A percentile compares a stretch with the other conserved stretches of the same genome.
Conservation (phyloP, 208 protist species). For the Lotmaria passim region DNA sequence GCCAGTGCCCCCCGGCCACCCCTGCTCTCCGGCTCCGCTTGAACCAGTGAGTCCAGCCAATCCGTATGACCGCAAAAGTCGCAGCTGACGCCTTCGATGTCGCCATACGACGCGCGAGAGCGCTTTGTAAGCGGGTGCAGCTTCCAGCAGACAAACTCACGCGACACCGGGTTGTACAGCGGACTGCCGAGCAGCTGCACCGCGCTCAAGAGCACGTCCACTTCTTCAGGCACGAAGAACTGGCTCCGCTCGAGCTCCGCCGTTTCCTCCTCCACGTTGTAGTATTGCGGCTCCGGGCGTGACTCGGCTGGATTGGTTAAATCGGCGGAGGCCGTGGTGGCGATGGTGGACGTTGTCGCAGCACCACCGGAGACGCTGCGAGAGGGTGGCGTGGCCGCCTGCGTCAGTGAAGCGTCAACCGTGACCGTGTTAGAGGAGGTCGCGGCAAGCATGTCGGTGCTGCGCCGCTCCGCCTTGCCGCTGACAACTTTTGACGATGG, state of each 20-base stretch:
- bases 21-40: neutral
- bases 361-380: slow-evolving; percentile 19
- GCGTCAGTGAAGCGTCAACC: slow-evolving; percentile 2
- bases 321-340: neutral
- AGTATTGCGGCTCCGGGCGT: neutral
- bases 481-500: neutral
- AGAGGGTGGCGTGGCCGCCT: slow-evolving; percentile 22
- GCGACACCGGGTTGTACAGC: slow-evolving; percentile 73
- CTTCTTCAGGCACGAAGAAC: slow-evolving; percentile 14
- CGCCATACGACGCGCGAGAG: slow-evolving; percentile 43
- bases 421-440: neutral
- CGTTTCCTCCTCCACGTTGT: slow-evolving; percentile 19
- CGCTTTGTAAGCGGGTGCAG: slow-evolving; percentile 46
- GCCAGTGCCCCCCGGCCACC: neutral
- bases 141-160: slow-evolving; percentile 72
- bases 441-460: slow-evolving; percentile 2
- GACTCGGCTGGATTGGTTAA: neutral
- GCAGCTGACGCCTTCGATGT: slow-evolving; percentile 79
- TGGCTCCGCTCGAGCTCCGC: slow-evolving; percentile 12
- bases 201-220: slow-evolving; percentile 26
- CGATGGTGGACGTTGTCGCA: slow-evolving; percentile 3
- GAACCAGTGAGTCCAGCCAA: slow-evolving; percentile 44
- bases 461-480: slow-evolving; percentile 13
- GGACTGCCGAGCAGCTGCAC: slow-evolving; percentile 74
- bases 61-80: slow-evolving; percentile 86